Conservation (phyloP, 352 stramenopile genomes). For the Pythium biforme region DNA sequence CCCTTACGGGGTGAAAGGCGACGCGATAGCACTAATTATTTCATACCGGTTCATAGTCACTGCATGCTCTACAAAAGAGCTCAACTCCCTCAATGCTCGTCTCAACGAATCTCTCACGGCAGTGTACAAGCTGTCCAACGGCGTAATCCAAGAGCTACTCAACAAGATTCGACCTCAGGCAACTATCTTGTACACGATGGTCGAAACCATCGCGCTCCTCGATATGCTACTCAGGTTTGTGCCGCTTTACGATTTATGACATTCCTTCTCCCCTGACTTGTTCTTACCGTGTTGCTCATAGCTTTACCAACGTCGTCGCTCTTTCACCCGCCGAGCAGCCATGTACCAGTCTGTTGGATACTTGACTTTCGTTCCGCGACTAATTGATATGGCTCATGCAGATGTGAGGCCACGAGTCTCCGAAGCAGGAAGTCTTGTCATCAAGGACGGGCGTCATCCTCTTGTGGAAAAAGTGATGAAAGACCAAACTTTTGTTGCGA, state of each 20-base stretch:
- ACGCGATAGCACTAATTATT: neutral
- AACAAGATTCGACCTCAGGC: conserved; percentile 75
- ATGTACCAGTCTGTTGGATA: conserved; percentile 38
- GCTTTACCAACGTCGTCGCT: conserved; percentile 88
- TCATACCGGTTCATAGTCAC: conserved; percentile 51
- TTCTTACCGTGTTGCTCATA: conserved; percentile 17
- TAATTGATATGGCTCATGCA: conserved; percentile 8
- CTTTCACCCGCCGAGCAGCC: conserved; percentile 66
- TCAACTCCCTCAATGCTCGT: conserved; percentile 83
- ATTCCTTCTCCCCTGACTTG: neutral
- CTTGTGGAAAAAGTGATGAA: conserved; percentile 70
- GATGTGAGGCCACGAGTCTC: conserved; percentile 73
- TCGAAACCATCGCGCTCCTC: conserved; percentile 87
- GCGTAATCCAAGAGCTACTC: conserved; percentile 80
- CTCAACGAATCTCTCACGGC: conserved; percentile 80
- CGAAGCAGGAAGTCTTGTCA: conserved; percentile 67
- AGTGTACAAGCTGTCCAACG: conserved; percentile 89
- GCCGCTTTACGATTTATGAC: no score
- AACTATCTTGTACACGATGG: conserved; percentile 78
- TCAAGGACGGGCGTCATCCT: conserved; percentile 80
- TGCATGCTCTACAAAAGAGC: conserved; percentile 83
- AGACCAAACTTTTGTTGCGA: conserved; percentile 78
- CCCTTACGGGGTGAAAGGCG: neutral
- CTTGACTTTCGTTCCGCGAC: neutral
- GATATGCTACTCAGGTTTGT: conserved; percentile 90